Evolutionary conservation across 2,329 filamentous ascomycete species (phyloP), one percentile per base, ranked within the genome.

Genomic region (Colletotrichum acutatum): DNA sequence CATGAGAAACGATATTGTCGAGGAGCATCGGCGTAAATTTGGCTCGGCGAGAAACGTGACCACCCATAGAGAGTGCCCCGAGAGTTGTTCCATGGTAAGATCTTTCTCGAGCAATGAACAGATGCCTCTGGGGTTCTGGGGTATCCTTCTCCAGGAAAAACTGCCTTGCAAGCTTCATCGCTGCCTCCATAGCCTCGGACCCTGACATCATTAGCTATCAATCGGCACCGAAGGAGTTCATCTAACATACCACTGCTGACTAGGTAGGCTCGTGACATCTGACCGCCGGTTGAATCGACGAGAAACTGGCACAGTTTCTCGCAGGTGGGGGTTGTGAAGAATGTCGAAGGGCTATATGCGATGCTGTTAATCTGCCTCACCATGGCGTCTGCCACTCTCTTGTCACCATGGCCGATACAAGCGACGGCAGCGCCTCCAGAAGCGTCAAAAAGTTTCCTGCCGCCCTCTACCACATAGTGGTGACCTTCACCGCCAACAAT

Each of bases 1-100:
- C 90, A 64, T 87, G 87, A 6, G 86, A 89, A 52, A 90, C 85
- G 34, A 71, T 30, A 63, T 89, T 90, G 19, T 82, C 79, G 26
- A 88, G 82, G 14, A 94, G 82, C 70, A 94, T 85, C 2, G 89
- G 88, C 76, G 91, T 88, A 76, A 92, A 95, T 1, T 90, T 86
- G 1, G 86, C 84, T 70, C 91, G 87, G 46, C 93, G 86, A 5
- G 84, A 83, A 4, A 86, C 81, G 78, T 94, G 90, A 11, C 92
- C 92, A 11, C 92, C 88, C 19, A 92, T 84, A 0, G 89, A 88
- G 66, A 95, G 85, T 1, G 92, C 86, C 0, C 92, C 93, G 0
- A 95, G 82, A 0, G 93, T 95, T 4, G 87, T 91, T 9, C 93
- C 93, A 75, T 95, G 93, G 76, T 94, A 95, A 5, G 91, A 93